Base-by-base conservation (phyloP, 2,329 filamentous ascomycete genomes). In the Aspergillus sp. region DNA sequence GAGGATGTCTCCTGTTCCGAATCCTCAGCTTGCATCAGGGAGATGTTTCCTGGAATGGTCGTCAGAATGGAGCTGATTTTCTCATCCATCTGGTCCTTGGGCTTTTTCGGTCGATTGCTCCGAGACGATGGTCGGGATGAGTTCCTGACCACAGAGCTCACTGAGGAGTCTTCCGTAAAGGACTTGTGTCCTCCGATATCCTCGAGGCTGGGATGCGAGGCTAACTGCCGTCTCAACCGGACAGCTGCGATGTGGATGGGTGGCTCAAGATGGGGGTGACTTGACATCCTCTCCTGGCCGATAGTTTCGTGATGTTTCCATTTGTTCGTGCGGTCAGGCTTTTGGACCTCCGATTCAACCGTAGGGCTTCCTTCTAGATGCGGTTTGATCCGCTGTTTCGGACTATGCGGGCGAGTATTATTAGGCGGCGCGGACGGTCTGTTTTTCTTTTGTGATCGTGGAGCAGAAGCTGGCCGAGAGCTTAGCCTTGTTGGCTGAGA, bases 1-100 rank as follows among this genome's bases (percentile, higher is more conserved):
- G 65, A 66, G 2, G 61, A 62, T 17, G 58, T 60, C 49, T 70
- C 65, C n/a, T 61, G 65, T 59, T 68, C 67, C 54, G 57, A 65
- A 51, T 70, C 67, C 38, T 78, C 75, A 2, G 74, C 71, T 19
- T 80, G 78, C 1, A 84, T 84, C 40, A 96, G 79, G 47, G 85
- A 86, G 62, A 97, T 95, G 56, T 86, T 85, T 30, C 87, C 86
- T 2, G 90, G 90, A 56, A 95, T 89, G 17, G 81, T 87, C 52
- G 84, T 84, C 36, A 95, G 80, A 51, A 95, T 88, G 47, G 88
- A 83, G 64, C 83, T 88, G 45, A 95, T 92, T 66, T 92, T 90
- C 56, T 86, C 83, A 59, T 90, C 88, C 13, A 95, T 78, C 51
- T 89, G 82, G 58, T 90, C 85, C 57, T 87, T 84, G 0, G 79